Percentiles rank a stretch among this genome's conserved stretches.
These are phyloP conservation scores for Hyaloscypha hepaticicola DNA, from an alignment of 495 filamentous ascomycete genomes.

Conservation along the genomic window DNA sequence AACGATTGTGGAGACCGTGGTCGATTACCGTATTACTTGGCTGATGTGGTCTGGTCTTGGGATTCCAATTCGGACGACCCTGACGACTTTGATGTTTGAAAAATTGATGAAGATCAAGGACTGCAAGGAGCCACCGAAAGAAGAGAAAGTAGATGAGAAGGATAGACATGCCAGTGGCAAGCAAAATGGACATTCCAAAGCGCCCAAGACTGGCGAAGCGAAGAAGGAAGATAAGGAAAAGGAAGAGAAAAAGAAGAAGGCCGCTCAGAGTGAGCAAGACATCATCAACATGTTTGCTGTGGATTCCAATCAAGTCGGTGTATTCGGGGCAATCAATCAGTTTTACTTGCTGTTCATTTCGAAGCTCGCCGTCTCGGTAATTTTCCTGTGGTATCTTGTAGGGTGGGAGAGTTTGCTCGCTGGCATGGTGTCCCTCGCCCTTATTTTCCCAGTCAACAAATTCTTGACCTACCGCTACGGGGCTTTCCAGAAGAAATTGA, in stretches of 20 bases:
- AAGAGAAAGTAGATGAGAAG: slow-evolving; percentile 50
- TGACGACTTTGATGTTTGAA: slow-evolving; percentile 70
- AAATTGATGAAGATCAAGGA: slow-evolving; percentile 76
- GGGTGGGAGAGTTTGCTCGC: slow-evolving; percentile 27
- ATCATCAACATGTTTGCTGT: slow-evolving; percentile 73
- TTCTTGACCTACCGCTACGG: slow-evolving; percentile 22
- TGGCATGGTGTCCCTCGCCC: slow-evolving; percentile 15
- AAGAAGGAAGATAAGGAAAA: slow-evolving; percentile 29
- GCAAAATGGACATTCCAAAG: slow-evolving; percentile 10
- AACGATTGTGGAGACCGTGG: slow-evolving; percentile 6
- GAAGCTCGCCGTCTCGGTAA: slow-evolving; percentile 42
- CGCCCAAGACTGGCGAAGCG: slow-evolving; percentile 4
- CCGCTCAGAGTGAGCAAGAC: slow-evolving; percentile 44
- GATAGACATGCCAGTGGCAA: slow-evolving; percentile 18
- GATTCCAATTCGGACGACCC: slow-evolving; percentile 63
- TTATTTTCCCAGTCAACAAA: slow-evolving; percentile 27
- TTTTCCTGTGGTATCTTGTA: slow-evolving; percentile 23
- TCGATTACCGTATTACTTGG: slow-evolving; percentile 44
- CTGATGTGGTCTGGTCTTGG: slow-evolving; percentile 57
- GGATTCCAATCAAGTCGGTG: slow-evolving; percentile 67
- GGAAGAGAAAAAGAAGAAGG: slow-evolving; percentile 50
- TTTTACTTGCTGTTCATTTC: slow-evolving; percentile 63
- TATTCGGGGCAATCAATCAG: slow-evolving; percentile 63
- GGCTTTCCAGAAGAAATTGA: slow-evolving; percentile 30
- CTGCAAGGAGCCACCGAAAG: slow-evolving; percentile 22